Base-by-base conservation (phyloP, 73 alveolate species). In the Paramecium sexaurelia region DNA sequence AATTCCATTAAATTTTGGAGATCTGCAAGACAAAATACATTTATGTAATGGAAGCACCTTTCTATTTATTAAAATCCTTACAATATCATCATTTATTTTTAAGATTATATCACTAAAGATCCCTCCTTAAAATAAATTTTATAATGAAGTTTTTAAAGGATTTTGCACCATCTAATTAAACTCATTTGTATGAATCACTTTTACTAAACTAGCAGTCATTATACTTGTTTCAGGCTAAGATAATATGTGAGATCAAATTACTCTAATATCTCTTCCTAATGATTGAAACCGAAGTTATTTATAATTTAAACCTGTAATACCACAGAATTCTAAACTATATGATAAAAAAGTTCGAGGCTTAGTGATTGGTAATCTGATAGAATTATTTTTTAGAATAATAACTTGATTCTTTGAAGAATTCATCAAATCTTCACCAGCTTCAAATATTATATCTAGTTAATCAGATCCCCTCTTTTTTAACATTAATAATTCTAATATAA, bases 381-480 rank as follows among this genome's bases (percentile, higher is more conserved):
- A 55, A 22, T 86, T 88, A 33, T 88, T 88, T 86, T 69, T 75
- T 29, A 88, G 55, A 85, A 90, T 29, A 11, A 69, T 67, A 17
- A 90, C 85, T 55, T 61, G 43, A 27, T 86, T 32, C 67, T 90
- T 90, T 11, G 43, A 26, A 19, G 68, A 78, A 55, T 66, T 90
- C 68, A 68, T 40, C 17, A 90, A 93, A 41, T 90, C 94, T 55
- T 90, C 94, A 13, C 94, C 94, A 75, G 94, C 93, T 35, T 90
- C 94, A 32, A 90, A 90, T 1, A 90, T 90, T 22, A 90, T 69
- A 29, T 90, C 94, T 24, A 78, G 22, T 6, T 40, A 41, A 22
- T 78, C 75, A 11, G 68, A 39, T 22, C 73, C 47, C 41, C 73
- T 78, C 43, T 78, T 78, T 33, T 78, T 78, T 29, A 78, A 39